Conservation (phyloP, 2,329 filamentous ascomycete genomes). For the Xylariaceae sp. region DNA sequence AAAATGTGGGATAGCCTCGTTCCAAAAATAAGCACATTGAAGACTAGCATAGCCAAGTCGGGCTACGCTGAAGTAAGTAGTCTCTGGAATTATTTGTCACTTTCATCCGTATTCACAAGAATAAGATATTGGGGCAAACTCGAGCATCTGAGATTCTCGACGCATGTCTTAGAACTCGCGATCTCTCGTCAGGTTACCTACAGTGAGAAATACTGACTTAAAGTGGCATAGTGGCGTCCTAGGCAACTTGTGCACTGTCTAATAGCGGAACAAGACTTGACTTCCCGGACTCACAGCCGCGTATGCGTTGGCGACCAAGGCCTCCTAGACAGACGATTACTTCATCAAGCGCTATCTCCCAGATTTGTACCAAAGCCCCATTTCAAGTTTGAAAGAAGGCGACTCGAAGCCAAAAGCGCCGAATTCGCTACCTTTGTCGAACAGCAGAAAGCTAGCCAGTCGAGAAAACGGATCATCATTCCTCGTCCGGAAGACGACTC, state of each 20-base stretch:
- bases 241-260: slow-evolving; percentile 10
- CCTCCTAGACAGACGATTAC: slow-evolving; percentile 17
- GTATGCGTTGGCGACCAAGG: slow-evolving; percentile 15
- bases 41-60: slow-evolving; percentile 1
- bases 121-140: background rate
- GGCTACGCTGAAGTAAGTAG: slow-evolving; percentile 7
- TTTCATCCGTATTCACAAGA: no score
- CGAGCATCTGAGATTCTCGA: background rate
- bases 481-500: slow-evolving; percentile 23
- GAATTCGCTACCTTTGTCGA: slow-evolving; percentile 21
- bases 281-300: background rate
- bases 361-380: slow-evolving; percentile 23
- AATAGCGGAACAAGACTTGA: slow-evolving; percentile 9
- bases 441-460: background rate
- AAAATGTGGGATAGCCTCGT: slow-evolving; percentile 1
- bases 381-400: slow-evolving; percentile 24
- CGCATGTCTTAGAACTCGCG: no score
- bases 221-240: slow-evolving; percentile 6
- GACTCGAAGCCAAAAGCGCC: slow-evolving; percentile 15
- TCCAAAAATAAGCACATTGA: background rate
- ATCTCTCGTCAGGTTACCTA: background rate
- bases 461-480: slow-evolving; percentile 5
- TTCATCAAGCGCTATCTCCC: slow-evolving; percentile 15
- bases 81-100: no score
- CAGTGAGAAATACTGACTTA: background rate